Percentiles rank a stretch among this genome's conserved stretches.
These are phyloP conservation scores for Nannochloropsis granulata DNA, from an alignment of 108 stramenopile genomes.

Conservation along the genomic window DNA sequence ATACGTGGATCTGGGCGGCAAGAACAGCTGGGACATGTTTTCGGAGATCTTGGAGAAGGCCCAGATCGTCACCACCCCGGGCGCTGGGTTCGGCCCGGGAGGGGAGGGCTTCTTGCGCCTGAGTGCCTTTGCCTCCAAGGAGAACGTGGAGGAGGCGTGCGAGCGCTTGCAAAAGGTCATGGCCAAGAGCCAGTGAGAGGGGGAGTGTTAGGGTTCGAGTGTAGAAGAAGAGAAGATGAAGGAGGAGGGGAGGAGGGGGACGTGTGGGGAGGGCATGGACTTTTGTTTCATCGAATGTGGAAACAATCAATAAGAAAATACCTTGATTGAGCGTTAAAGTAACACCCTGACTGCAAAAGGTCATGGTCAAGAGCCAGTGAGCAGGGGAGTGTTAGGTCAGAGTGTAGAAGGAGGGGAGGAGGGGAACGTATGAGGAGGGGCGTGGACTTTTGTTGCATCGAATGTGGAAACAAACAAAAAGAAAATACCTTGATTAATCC, in stretches of 20 bases:
- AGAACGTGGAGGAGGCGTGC: constrained; percentile 69
- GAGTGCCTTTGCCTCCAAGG: constrained; percentile 80
- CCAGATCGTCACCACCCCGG: constrained; percentile 85
- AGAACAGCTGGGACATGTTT: constrained; percentile 78
- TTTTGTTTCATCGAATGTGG: too few relatives aligned
- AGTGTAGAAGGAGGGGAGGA: neutral
- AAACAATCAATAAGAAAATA: too few relatives aligned
- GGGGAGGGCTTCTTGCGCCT: constrained; percentile 89
- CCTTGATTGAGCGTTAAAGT: too few relatives aligned
- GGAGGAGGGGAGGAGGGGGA: neutral
- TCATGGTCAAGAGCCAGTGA: constrained; percentile 30
- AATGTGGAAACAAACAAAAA: too few relatives aligned
- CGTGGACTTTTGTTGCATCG: too few relatives aligned
- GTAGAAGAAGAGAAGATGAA: neutral
- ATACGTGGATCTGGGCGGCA: constrained; percentile 66
- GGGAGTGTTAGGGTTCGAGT: too few relatives aligned
- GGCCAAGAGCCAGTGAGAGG: constrained; percentile 2
- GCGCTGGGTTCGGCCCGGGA: constrained; percentile 93
- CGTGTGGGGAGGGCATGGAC: too few relatives aligned
- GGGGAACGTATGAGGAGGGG: too few relatives aligned
- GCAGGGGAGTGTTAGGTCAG: neutral
- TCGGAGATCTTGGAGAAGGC: constrained; percentile 78
- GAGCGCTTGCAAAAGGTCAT: constrained; percentile 59
- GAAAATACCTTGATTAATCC: too few relatives aligned
- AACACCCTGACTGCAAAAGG: constrained; percentile 6